Base-by-base conservation (phyloP, 306 rosid species). In the Phaseolus lunatus region DNA sequence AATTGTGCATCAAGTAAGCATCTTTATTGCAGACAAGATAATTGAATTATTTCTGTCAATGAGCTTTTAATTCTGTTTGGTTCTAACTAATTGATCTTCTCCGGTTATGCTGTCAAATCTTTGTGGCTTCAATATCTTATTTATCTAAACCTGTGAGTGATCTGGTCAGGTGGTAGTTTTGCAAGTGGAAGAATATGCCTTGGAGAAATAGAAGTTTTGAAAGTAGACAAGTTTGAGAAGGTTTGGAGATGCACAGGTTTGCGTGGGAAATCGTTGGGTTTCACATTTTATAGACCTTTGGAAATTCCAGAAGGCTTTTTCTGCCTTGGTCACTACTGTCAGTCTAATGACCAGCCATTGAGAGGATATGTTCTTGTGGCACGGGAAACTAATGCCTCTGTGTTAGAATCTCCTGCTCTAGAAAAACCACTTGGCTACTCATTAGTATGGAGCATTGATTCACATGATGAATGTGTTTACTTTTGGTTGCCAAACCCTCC, bases 401-500 rank as follows among this genome's bases (percentile, higher is more conserved):
- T 5, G 76, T 64, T 16, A 45, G 85, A 80, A 68, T 76, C 79
- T 37, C 93, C 97, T 0, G 91, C 91, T 37, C 87, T 95, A 1
- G 64, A 50, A 74, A 89, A 57, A 70, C 97, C 98, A 12, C 61
- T 85, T 56, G 83, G 59, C 63, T 92, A 88, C 86, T 74, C 96
- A 0, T 82, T 95, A 68, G 52, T 95, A 7, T 95, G 98, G 91
- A 89, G 86, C 67, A 43, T 80, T 15, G 97, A 93, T 23, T 88
- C 86, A 22, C 81, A 78, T 73, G 85, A 77, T 76, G 91, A 81
- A 47, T 82, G 85, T 82, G 97, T 88, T 72, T 92, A 85, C 86
- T 83, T 92, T 73, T 95, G 98, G 98, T 80, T 76, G 80, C 97
- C 98, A 77, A 95, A 85, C 50, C 90, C 98, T 59, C 93, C 98